A percentile compares a stretch with the other conserved stretches of the same genome.
phyloP scores from a whole-genome alignment of 23 red algal species.

The Gracilaria gracilis region DNA sequence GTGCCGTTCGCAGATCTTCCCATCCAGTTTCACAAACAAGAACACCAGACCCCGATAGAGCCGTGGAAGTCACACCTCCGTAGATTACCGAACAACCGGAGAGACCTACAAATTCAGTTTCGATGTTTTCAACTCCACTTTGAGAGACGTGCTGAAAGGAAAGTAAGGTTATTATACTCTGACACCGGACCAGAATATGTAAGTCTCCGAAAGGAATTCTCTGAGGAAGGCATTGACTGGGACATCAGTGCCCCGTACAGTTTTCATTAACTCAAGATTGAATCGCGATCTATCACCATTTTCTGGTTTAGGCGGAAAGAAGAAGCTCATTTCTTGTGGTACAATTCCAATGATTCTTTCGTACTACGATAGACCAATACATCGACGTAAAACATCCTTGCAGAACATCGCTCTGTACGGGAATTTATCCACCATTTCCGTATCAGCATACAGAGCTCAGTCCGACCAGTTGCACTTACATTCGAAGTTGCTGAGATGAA shows the following conservation, averaged over 20 bases:
- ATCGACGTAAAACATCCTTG: slow-evolving; percentile 78
- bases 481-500: slow-evolving; percentile 95
- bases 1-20: background rate
- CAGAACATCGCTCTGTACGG: slow-evolving; percentile 80
- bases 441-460: slow-evolving; percentile 81
- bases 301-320: slow-evolving; percentile 58
- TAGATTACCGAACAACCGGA: no score
- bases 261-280: slow-evolving; percentile 64
- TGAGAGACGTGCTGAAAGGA: background rate
- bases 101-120: background rate
- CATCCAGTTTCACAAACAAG: background rate
- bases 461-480: slow-evolving; percentile 96
- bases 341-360: slow-evolving; percentile 71
- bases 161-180: slow-evolving; percentile 7
- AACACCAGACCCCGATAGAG: background rate
- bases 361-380: slow-evolving; percentile 79
- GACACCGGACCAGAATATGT: slow-evolving; percentile 33
- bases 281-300: slow-evolving; percentile 55
- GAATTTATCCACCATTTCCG: slow-evolving; percentile 77
- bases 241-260: slow-evolving; percentile 19
- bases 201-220: background rate
- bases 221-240: slow-evolving; percentile 21
- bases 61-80: background rate
- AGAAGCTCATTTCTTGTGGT: slow-evolving; percentile 71
- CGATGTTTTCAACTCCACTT: slow-evolving; percentile 10